Evolutionary conservation across 768 basidiomycete species (phyloP).

Genomic region (Tulasnella sp.): DNA sequence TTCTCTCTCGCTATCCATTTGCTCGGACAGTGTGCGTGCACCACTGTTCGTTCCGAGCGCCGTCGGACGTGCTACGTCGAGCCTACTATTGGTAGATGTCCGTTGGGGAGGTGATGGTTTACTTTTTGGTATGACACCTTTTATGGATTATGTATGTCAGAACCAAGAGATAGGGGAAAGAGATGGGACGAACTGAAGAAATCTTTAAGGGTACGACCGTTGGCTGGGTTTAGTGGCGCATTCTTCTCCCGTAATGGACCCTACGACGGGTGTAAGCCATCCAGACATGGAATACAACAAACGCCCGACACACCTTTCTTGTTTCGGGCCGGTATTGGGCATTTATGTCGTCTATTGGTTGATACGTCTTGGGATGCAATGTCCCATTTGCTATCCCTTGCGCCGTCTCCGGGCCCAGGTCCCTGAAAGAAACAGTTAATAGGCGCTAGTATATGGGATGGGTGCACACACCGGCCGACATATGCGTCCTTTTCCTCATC

Average conservation of each 20-base stretch:
- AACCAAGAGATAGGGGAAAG: not conserved
- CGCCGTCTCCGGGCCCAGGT: conserved; percentile 52
- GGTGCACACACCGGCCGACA: conserved; percentile 48
- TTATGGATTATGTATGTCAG: not conserved
- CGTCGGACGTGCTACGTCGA: not conserved
- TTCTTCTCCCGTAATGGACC: not conserved
- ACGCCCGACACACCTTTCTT: not conserved
- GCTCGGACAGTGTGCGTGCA: conserved; percentile 1
- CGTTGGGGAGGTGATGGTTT: not conserved
- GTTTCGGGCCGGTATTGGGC: conserved; percentile 38
- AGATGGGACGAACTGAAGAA: not conserved
- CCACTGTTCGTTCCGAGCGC: conserved; percentile 4
- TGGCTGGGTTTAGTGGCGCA: not conserved
- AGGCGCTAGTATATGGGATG: not conserved
- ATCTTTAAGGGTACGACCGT: not conserved
- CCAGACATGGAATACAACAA: not conserved
- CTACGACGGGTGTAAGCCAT: not conserved
- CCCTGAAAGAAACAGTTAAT: conserved; percentile 31
- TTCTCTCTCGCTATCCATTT: conserved; percentile 8
- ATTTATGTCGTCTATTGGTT: conserved; percentile 70
- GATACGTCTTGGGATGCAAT: conserved; percentile 52
- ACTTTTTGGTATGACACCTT: conserved; percentile 8
- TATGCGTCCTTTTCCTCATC: conserved; percentile 52
- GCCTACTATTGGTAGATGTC: not conserved
- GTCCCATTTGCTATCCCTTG: conserved; percentile 55